Base-by-base conservation (phyloP, 2,329 filamentous ascomycete species). In the Fusarium algeriense region DNA sequence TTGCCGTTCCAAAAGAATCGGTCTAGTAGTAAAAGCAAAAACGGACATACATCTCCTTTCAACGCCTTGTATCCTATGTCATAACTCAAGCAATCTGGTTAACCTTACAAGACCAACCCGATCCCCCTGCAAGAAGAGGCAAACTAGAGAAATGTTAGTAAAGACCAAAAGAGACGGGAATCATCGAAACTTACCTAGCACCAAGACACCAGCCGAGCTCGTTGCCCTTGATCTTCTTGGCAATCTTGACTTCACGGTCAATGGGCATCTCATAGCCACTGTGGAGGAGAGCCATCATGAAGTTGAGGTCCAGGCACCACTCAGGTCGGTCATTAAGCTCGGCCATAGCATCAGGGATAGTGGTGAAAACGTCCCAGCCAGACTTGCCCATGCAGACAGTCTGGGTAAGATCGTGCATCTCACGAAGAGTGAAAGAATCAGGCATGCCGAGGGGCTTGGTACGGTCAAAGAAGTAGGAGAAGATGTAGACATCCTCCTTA, bases 251-350 rank as follows among this genome's bases (percentile, higher is more conserved):
- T 82, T 99, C 96, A 41, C 97, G 89, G 74, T 97, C 93, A 76
- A 98, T 91, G 7, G 95, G 95, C 94, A 99, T 98, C 75, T 98
- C 96, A 78, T 99, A 99, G 6, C 96, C 96, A 9, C 94, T 97
- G 82, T 98, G 95, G 59, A 98, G 85, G 62, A 99, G 86, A 30
- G 93, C 93, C 76, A 97, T 84, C 94, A 98, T 98, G 79, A 98
- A 99, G 85, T 93, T 99, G 76, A 99, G 85, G 82, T 99, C 96
- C 76, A 99, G 84, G 83, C 96, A 99, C 82, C 92, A 93, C 82
- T 99, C 95, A 4, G 96, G 94, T 63, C 95, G 89, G 68, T 89
- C 94, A 58, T 86, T 84, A 35, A 99, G 87, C 84, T 98, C 94
- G 3, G 91, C 87, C 55, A 98, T 81, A 1, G 95, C 97, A 23